Conservation (phyloP, 164 flowering plant genomes). For the Houttuynia cordata region DNA sequence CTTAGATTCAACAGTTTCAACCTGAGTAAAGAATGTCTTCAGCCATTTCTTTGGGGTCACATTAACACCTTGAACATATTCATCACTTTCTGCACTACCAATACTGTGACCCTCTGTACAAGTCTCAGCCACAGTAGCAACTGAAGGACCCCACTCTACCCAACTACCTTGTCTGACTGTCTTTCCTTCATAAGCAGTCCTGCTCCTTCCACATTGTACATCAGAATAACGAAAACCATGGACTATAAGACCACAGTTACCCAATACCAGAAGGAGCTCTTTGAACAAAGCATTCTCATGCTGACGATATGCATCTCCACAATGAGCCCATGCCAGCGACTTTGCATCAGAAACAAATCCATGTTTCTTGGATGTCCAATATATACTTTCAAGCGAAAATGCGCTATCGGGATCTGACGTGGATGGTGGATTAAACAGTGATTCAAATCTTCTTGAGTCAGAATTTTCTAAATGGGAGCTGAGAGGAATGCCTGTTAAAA, state of each 20-base stretch:
- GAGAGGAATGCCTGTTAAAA: slow-evolving; percentile 7
- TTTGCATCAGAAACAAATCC: slow-evolving; percentile 55
- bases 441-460: slow-evolving; percentile 20
- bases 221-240: slow-evolving; percentile 57
- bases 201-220: slow-evolving; percentile 10
- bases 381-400: slow-evolving; percentile 12
- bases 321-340: slow-evolving; percentile 82
- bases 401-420: slow-evolving; percentile 27
- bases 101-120: slow-evolving; percentile 11
- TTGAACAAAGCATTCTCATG: slow-evolving; percentile 34
- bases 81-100: slow-evolving; percentile 16
- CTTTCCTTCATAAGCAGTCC: slow-evolving; percentile 16
- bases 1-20: slow-evolving; percentile 38
- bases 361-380: slow-evolving; percentile 18
- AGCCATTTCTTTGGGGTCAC: slow-evolving; percentile 53
- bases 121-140: slow-evolving; percentile 7
- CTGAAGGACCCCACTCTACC: slow-evolving; percentile 87
- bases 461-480: slow-evolving; percentile 7
- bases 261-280: slow-evolving; percentile 78
- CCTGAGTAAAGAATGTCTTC: slow-evolving; percentile 46
- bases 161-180: slow-evolving; percentile 42
- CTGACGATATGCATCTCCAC: slow-evolving; percentile 53
- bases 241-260: slow-evolving; percentile 54
- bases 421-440: slow-evolving; percentile 19
- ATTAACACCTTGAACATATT: slow-evolving; percentile 7